Evolutionary conservation across 768 basidiomycete genomes (phyloP).

Genomic region (Hygrophorus pudorinus): DNA sequence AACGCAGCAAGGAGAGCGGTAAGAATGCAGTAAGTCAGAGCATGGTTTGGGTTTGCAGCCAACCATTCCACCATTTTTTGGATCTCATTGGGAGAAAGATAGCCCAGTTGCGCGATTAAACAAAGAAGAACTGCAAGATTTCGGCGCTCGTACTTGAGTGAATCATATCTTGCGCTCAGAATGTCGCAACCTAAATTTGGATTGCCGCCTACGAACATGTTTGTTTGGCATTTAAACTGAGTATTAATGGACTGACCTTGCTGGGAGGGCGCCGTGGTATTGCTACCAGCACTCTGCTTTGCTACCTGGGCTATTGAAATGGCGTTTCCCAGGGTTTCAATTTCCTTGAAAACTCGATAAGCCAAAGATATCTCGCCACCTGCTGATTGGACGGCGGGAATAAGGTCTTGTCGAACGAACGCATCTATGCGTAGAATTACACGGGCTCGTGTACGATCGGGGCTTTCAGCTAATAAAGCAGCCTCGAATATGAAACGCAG

Average conservation of each 20-base stretch:
- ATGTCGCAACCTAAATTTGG: constrained; percentile 56
- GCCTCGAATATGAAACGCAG: constrained; percentile 58
- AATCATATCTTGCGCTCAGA: constrained; percentile 58
- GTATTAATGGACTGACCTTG: constrained; percentile 37
- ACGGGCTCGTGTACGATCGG: constrained; percentile 26
- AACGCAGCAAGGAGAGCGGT: constrained; percentile 55
- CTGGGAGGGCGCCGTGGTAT: constrained; percentile 44
- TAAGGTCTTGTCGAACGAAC: constrained; percentile 47
- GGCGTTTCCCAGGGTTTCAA: constrained; percentile 47
- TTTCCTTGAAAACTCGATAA: constrained; percentile 47
- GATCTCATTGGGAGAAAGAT: constrained; percentile 49
- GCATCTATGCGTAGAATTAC: constrained; percentile 36
- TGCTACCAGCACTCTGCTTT: constrained; percentile 52
- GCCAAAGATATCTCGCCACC: constrained; percentile 37
- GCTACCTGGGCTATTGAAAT: constrained; percentile 46
- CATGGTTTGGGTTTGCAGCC: constrained; percentile 49
- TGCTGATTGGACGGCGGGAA: constrained; percentile 25
- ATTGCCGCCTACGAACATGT: constrained; percentile 22
- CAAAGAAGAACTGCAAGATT: constrained; percentile 54
- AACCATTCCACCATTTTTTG: constrained; percentile 66
- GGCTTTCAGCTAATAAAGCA: constrained; percentile 18
- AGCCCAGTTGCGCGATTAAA: constrained; percentile 53
- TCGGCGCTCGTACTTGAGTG: constrained; percentile 65
- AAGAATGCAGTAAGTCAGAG: constrained; percentile 62
- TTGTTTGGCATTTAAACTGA: background rate